These are phyloP conservation scores for Diaporthe sp. DNA, from an alignment of 2,329 filamentous ascomycete species.

Conservation along the genomic window DNA sequence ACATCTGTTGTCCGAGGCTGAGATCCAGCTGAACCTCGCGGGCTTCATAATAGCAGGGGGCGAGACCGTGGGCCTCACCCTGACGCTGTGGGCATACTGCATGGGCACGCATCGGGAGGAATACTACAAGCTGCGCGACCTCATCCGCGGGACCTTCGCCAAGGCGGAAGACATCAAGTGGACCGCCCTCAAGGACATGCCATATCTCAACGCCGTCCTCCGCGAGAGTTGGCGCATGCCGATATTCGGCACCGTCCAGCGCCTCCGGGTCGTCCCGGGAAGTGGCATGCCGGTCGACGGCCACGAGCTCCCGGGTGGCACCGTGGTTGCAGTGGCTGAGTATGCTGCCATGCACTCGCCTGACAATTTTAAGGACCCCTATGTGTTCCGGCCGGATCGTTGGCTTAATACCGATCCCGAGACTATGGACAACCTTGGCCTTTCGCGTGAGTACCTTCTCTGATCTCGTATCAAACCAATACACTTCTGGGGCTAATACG, in stretches of 20 bases:
- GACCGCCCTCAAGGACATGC: conserved; percentile 18
- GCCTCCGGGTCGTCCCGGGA: neutral
- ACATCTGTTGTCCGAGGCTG: neutral
- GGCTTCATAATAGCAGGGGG: conserved; percentile 12
- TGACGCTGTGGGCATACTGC: conserved; percentile 13
- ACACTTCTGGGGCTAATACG: neutral
- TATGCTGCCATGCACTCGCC: conserved; percentile 10
- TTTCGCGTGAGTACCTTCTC: neutral
- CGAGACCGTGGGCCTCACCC: neutral
- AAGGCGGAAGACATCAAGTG: neutral
- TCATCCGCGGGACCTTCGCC: neutral
- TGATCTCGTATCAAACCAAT: neutral
- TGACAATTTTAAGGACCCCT: conserved; percentile 10
- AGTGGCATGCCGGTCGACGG: conserved; percentile 8
- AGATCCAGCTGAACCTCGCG: neutral
- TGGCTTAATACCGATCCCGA: neutral
- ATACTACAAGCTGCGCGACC: conserved; percentile 7
- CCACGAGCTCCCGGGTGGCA: neutral
- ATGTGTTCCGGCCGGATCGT: conserved; percentile 12
- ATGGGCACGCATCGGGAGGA: conserved; percentile 5
- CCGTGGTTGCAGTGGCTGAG: conserved; percentile 1
- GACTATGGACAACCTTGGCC: neutral
- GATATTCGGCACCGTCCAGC: conserved; percentile 12
- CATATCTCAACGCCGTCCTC: conserved; percentile 21
- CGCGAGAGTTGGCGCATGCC: neutral